These are phyloP conservation scores for Pseudonitzschia delicatissima DNA, from an alignment of 108 stramenopile genomes.

Conservation along the genomic window DNA sequence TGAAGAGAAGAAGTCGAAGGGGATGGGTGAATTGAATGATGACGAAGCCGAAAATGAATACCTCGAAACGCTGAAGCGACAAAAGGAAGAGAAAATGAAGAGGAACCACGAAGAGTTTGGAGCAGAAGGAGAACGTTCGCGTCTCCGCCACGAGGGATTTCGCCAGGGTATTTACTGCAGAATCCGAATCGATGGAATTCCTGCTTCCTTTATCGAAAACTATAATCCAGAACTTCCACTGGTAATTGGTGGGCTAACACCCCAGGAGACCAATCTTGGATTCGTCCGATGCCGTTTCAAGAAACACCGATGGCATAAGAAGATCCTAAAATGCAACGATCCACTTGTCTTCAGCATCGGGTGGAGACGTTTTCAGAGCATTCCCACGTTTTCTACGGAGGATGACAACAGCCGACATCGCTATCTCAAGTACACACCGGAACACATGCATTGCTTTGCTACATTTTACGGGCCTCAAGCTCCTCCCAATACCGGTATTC, in stretches of 20 bases:
- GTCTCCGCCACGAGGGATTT: slow-evolving; percentile 86
- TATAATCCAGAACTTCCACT: slow-evolving; percentile 86
- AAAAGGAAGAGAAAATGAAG: slow-evolving; percentile 75
- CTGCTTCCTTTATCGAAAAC: slow-evolving; percentile 73
- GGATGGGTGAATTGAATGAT: slow-evolving; percentile 43
- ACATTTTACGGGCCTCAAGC: slow-evolving; percentile 93
- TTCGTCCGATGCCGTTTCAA: slow-evolving; percentile 90
- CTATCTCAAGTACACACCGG: slow-evolving; percentile 98
- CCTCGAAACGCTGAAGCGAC: slow-evolving; percentile 71
- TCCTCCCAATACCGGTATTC: slow-evolving; percentile 94
- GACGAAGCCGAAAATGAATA: slow-evolving; percentile 81
- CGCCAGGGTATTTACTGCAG: slow-evolving; percentile 94
- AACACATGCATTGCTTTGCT: slow-evolving; percentile 99
- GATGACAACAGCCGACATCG: slow-evolving; percentile 46
- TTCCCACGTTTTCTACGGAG: slow-evolving; percentile 81
- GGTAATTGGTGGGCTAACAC: slow-evolving; percentile 92
- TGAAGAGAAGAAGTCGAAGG: slow-evolving; percentile 73
- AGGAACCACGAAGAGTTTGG: slow-evolving; percentile 91
- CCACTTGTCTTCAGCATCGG: slow-evolving; percentile 95
- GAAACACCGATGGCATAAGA: slow-evolving; percentile 97
- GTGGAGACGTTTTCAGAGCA: slow-evolving; percentile 96
- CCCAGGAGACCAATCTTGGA: slow-evolving; percentile 87
- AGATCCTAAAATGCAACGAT: slow-evolving; percentile 91
- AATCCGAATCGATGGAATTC: slow-evolving; percentile 82
- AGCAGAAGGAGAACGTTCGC: slow-evolving; percentile 75